Percentiles rank a stretch among this genome's conserved stretches.
Conservation (phyloP, 2,329 filamentous ascomycete genomes). For the Pestalotiopsis fici region DNA sequence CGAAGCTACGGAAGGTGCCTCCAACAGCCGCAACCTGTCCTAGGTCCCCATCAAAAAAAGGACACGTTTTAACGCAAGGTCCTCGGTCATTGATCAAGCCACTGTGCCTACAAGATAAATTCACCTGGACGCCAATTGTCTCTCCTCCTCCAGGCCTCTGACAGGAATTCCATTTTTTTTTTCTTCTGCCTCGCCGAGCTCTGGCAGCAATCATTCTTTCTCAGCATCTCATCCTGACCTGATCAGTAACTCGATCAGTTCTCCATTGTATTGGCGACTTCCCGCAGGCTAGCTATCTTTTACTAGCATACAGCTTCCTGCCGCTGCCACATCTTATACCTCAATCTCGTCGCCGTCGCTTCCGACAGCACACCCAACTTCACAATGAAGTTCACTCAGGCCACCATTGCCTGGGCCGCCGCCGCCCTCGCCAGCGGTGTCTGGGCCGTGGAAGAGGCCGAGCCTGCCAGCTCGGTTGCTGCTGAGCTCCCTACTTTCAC, state of each 20-base stretch:
- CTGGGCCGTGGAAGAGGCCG: conserved; percentile 63
- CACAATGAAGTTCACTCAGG: conserved; percentile 83
- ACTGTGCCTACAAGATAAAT: conserved; percentile 6
- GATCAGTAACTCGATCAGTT: not conserved
- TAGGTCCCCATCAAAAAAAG: conserved; percentile 9
- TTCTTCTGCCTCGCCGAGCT: conserved; percentile 25
- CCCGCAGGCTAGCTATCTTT: conserved; percentile 7
- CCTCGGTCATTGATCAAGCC: not conserved
- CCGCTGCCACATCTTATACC: not conserved
- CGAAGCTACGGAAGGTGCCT: conserved; percentile 6
- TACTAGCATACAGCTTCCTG: conserved; percentile 10
- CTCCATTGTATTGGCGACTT: not conserved
- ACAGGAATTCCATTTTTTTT: conserved; percentile 23
- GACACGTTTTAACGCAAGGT: conserved; percentile 9
- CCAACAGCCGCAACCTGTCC: conserved; percentile 1
- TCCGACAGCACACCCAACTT: conserved; percentile 16
- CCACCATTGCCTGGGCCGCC: conserved; percentile 75
- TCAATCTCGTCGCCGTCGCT: conserved; percentile 6
- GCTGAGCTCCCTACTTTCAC: conserved; percentile 82
- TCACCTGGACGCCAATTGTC: conserved; percentile 5
- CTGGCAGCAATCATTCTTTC: conserved; percentile 36
- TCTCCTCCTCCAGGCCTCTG: conserved; percentile 19
- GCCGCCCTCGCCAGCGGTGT: conserved; percentile 71
- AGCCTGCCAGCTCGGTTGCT: conserved; percentile 57
- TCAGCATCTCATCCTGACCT: conserved; percentile 18